Conservation (phyloP, 768 basidiomycete species). For the Coprinopsis sp. region DNA sequence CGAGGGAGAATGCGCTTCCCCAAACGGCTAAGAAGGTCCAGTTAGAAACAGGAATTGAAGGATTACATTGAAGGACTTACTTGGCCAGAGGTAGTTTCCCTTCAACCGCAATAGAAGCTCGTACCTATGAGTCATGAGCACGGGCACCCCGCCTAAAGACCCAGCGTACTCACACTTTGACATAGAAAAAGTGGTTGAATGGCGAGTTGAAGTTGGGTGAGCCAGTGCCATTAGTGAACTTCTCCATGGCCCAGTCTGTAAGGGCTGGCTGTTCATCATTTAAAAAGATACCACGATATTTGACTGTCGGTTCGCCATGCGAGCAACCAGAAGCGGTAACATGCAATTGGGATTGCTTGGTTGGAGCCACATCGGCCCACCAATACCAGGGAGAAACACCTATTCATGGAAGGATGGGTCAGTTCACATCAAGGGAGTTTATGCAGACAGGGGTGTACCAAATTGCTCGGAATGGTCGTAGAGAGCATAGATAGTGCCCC, state of each 20-base stretch:
- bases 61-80: conserved; percentile 32
- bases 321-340: conserved; percentile 40
- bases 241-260: conserved; percentile 66
- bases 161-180: conserved; percentile 38
- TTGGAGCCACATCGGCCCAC: conserved; percentile 77
- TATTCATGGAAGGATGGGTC: conserved; percentile 17
- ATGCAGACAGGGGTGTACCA: conserved; percentile 29
- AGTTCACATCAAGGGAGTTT: conserved; percentile 6
- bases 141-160: conserved; percentile 2
- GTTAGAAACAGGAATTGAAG: conserved; percentile 36
- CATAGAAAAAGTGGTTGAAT: conserved; percentile 60
- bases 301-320: conserved; percentile 62
- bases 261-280: conserved; percentile 75
- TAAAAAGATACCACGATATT: conserved; percentile 69
- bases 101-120: conserved; percentile 64
- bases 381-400: conserved; percentile 71
- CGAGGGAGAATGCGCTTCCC: conserved; percentile 47
- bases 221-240: conserved; percentile 62
- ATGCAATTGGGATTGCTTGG: conserved; percentile 44
- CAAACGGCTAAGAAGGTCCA: not conserved
- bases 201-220: conserved; percentile 44
- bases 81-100: conserved; percentile 71
- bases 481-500: conserved; percentile 62
- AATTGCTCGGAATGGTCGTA: conserved; percentile 71
- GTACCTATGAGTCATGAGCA: conserved; percentile 36